A percentile compares a stretch with the other conserved stretches of the same genome.
These are phyloP conservation scores for Chimonanthus praecox DNA, from an alignment of 164 flowering plant species.

Conservation along the genomic window DNA sequence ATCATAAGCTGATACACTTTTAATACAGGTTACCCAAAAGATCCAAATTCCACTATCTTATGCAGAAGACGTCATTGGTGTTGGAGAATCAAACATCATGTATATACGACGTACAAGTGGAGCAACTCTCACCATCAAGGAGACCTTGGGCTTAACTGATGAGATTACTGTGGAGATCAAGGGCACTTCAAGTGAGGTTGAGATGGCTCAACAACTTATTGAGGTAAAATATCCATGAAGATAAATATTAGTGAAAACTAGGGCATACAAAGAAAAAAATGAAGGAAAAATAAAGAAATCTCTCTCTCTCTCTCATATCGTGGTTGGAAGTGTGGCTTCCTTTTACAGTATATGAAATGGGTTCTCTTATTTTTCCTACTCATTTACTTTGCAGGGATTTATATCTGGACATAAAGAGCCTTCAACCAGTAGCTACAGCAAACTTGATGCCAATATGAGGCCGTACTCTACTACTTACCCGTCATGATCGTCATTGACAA, in stretches of 20 bases:
- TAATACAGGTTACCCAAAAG: constrained; percentile 59
- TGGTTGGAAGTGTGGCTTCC: neutral
- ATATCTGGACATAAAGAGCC: constrained; percentile 52
- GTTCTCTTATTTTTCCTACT: too few relatives aligned
- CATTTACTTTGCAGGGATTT: constrained; percentile 41
- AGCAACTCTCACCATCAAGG: constrained; percentile 78
- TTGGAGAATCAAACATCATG: constrained; percentile 75
- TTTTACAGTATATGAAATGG: neutral
- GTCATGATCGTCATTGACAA: constrained; percentile 36
- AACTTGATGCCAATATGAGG: constrained; percentile 41
- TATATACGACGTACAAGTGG: constrained; percentile 84
- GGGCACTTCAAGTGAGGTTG: constrained; percentile 86
- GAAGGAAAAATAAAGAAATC: neutral
- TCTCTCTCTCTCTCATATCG: neutral
- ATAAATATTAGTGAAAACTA: neutral
- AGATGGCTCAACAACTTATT: constrained; percentile 80
- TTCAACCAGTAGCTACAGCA: constrained; percentile 37
- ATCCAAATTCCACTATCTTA: constrained; percentile 92
- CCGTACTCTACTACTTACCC: constrained; percentile 41
- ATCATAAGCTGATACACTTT: neutral
- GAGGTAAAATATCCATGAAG: constrained; percentile 37
- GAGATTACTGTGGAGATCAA: constrained; percentile 92
- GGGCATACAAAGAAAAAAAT: neutral
- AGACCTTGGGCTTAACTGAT: constrained; percentile 71
- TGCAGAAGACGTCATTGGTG: constrained; percentile 91